Percentiles rank a stretch among this genome's conserved stretches.
Evolutionary conservation across 2,329 filamentous ascomycete species (phyloP).

Genomic region (Rhynchosporium secalis): DNA sequence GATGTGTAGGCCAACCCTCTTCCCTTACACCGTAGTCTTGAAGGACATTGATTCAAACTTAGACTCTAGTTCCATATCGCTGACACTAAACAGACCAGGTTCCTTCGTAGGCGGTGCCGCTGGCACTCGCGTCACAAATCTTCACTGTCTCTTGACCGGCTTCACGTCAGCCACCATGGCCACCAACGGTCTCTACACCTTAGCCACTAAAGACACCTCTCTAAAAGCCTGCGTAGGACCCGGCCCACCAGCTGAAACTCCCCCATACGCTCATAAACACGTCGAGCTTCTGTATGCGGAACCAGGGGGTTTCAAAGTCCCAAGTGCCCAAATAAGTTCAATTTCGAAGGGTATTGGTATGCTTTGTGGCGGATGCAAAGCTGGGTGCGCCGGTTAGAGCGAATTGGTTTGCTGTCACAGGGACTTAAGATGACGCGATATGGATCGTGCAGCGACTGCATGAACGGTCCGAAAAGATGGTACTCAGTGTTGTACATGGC

Average conservation of each 20-base stretch:
- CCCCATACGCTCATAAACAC: slow-evolving; percentile 23
- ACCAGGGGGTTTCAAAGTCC: slow-evolving; percentile 20
- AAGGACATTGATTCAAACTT: background rate
- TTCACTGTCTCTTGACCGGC: slow-evolving; percentile 23
- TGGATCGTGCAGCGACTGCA: background rate
- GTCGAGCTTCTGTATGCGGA: slow-evolving; percentile 22
- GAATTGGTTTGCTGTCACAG: slow-evolving; percentile 23
- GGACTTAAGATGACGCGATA: slow-evolving; percentile 1
- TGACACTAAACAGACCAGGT: background rate
- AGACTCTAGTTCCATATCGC: background rate
- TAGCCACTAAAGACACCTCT: slow-evolving; percentile 19
- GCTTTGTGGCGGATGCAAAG: slow-evolving; percentile 16
- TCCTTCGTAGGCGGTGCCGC: slow-evolving; percentile 1
- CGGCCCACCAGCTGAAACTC: slow-evolving; percentile 23
- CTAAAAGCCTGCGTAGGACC: slow-evolving; percentile 21
- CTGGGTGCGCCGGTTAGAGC: slow-evolving; percentile 18
- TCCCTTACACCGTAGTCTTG: too few species aligned
- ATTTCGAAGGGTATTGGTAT: slow-evolving; percentile 23
- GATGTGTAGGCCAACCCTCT: slow-evolving; percentile 17
- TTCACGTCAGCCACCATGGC: slow-evolving; percentile 19
- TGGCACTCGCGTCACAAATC: slow-evolving; percentile 16
- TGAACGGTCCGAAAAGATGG: too few species aligned
- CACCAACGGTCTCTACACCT: slow-evolving; percentile 12
- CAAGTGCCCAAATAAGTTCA: slow-evolving; percentile 6
- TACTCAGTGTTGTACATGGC: background rate